A percentile compares a stretch with the other conserved stretches of the same genome.
Evolutionary conservation across 306 rosid genomes (phyloP).

Genomic region (Senna tora): DNA sequence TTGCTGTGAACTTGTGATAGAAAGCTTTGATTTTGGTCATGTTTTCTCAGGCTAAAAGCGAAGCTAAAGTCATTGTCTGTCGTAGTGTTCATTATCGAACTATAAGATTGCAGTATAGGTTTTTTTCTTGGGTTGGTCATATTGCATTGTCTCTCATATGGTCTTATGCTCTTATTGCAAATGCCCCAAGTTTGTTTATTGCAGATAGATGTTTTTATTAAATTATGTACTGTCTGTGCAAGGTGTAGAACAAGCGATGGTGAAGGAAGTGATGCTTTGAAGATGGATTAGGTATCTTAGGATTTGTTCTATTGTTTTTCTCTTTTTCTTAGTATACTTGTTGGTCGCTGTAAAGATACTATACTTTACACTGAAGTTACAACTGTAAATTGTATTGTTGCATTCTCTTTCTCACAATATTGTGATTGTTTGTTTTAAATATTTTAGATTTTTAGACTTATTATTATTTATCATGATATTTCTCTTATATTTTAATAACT

Average conservation of each 20-base stretch:
- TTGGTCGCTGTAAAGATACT: background rate
- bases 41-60: background rate
- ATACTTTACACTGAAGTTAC: constrained; percentile 23
- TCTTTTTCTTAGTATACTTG: background rate
- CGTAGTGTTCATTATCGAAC: background rate
- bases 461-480: no score
- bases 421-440: no score
- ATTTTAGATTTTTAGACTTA: no score
- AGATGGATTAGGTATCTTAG: constrained; percentile 53
- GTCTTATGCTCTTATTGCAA: background rate
- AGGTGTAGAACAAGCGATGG: constrained; percentile 68
- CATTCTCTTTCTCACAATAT: no score
- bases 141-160: constrained; percentile 13
- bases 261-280: constrained; percentile 47
- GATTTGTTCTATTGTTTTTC: constrained; percentile 1
- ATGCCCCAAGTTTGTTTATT: constrained; percentile 26
- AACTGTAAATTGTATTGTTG: background rate
- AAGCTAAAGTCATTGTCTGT: background rate
- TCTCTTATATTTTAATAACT: no score
- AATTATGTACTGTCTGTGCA: constrained; percentile 50
- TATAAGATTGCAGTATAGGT: background rate
- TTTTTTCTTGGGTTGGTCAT: constrained; percentile 14
- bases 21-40: background rate
- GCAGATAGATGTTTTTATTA: constrained; percentile 27
- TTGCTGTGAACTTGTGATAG: background rate